A percentile compares a stretch with the other conserved stretches of the same genome.
Evolutionary conservation across 768 basidiomycete genomes (phyloP).

Genomic region (Amanita rubescens): DNA sequence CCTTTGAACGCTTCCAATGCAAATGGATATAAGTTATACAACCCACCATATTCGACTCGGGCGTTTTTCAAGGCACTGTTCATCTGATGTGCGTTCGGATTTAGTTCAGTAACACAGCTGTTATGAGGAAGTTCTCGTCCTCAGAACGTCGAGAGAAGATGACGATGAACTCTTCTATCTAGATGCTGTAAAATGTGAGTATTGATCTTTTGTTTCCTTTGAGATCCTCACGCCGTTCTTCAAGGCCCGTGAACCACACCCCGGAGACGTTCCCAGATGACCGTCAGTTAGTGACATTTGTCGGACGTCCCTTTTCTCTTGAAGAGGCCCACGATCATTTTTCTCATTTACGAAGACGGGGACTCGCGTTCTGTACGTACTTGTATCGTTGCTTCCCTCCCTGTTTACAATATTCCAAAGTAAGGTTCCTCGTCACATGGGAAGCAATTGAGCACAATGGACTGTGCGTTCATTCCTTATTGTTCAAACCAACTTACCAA

Average conservation of each 20-base stretch:
- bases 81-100: background rate
- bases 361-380: conserved; percentile 71
- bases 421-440: conserved; percentile 94
- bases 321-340: conserved; percentile 85
- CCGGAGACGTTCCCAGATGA: conserved; percentile 61
- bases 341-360: conserved; percentile 76
- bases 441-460: conserved; percentile 94
- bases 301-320: conserved; percentile 86
- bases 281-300: conserved; percentile 67
- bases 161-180: conserved; percentile 56
- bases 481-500: background rate
- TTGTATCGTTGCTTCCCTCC: background rate
- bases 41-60: background rate
- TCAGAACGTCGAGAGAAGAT: conserved; percentile 39
- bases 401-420: conserved; percentile 27
- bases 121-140: conserved; percentile 1
- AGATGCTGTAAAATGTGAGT: conserved; percentile 78
- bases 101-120: background rate
- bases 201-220: background rate
- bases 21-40: background rate
- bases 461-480: conserved; percentile 53
- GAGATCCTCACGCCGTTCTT: background rate
- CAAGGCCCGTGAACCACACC: conserved; percentile 63
- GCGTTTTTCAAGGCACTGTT: background rate
- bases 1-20: background rate